Evolutionary conservation across 2,329 filamentous ascomycete species (phyloP), one percentile per base, ranked within the genome.

Genomic region (Decorospora gaudefroyi): DNA sequence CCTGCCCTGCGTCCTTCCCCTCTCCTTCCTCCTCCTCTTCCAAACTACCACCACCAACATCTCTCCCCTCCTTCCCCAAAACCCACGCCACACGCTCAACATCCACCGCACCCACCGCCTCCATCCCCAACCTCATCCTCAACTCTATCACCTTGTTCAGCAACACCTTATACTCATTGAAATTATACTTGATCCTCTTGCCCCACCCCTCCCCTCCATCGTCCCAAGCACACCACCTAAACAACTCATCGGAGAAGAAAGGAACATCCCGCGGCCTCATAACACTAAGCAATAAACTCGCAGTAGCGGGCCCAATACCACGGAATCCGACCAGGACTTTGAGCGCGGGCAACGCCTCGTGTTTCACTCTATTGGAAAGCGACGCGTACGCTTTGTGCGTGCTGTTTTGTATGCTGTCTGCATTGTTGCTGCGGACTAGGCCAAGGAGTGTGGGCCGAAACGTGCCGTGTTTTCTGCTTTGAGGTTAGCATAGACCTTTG

Each of bases 181-280:
- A 68, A 28, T 77, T 85, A 69, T 93, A 93, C 68, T 84, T 87
- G 65, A 89, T 84, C 43, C 66, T 68, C 39, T 74, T 61, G 23
- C 72, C 65, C 77, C 77, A 79, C 0, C 67, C 72, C 16, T 73
- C 77, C 27, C 73, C 70, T 0, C 76, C 76, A n/a, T 64, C 61
- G 28, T 70, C 67, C 62, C 79, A 81, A 59, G 81, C 81, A 4
- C 86, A 70, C 87, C 87, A 92, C 53, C 84, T 79, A 62, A 84
- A 92, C 3, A 85, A 77, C 69, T 93, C 88, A 61, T 95, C 89
- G 2, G 84, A 87, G 70, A 92, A 92, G 75, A 92, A 92, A 1
- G 87, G 78, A 34, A 84, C 76, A 9, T 72, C 69, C 0, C 74
- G 67, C 0, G 84, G 78, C 47, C 83, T 78, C 52, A 83, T 79